Evolutionary conservation across 805 yeast genomes (phyloP), one percentile per base, ranked within the genome.

Genomic region (Brettanomyces custersianus): DNA sequence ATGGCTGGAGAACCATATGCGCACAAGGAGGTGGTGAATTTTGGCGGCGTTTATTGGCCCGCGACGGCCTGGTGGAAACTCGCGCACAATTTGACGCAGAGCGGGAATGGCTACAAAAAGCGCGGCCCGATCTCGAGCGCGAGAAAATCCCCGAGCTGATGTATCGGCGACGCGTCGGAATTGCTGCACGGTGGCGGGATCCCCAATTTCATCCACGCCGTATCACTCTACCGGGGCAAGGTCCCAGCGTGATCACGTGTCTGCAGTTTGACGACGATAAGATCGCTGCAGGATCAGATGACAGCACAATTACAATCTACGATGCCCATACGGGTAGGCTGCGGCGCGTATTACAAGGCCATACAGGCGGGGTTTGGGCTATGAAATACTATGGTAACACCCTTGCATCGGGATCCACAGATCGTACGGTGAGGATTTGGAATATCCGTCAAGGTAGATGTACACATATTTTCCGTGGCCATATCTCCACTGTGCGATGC

Each of bases 331-430:
- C 82, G 1, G 96, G 96, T 4, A 61, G 63, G 29, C 64, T 80
- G 35, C 49, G 77, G 7, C 64, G 70, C 29, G 76, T 77, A 5
- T 65, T 92, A 30, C 66, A 69, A 29, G 96, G 96, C 6, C 98
- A 92, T 53, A 94, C 82, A 37, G 98, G 98, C 31, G 98, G 98
- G 27, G 98, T 92, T 4, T 92, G 98, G 98, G 97, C 98, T 1
- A 68, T 92, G 54, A 86, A 90, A 58, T 88, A 87, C 52, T 67
- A 73, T 37, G 87, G 84, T 17, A 76, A 79, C 48, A 85, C 87
- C 7, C 66, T 92, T 31, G 95, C 90, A 1, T 82, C 94, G 40
- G 98, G 97, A 0, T 81, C 95, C 2, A 90, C 96, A 0, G 98
- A 92, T 59, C 72, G 96, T 46, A 80, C 95, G 0, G 94, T 92